These are phyloP conservation scores for Cucumis sativus DNA, from an alignment of 306 rosid genomes.

Conservation along the genomic window Cucumber_9930_V3 NC_026659.2:22181001-22181500, in stretches of 20 bases:
- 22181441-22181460: background rate
- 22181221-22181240: constrained; percentile 65
- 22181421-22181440: background rate
- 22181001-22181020: constrained; percentile 78
- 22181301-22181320: constrained; percentile 48
- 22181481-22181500: background rate
- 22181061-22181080: background rate
- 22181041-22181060: constrained; percentile 89
- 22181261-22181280: constrained; percentile 76
- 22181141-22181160: constrained; percentile 75
- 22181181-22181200: constrained; percentile 67
- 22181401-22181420: background rate
- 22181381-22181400: no score
- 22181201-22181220: constrained; percentile 83
- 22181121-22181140: background rate
- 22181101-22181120: constrained; percentile 1
- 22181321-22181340: constrained; percentile 26
- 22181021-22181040: constrained; percentile 85
- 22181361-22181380: background rate
- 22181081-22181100: background rate
- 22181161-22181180: constrained; percentile 62
- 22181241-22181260: constrained; percentile 66
- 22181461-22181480: background rate
- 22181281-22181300: constrained; percentile 72
- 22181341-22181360: constrained; percentile 18